A percentile compares a stretch with the other conserved stretches of the same genome.
phyloP scores from a whole-genome alignment of 495 filamentous ascomycete species.

The Darksidea phi region DNA sequence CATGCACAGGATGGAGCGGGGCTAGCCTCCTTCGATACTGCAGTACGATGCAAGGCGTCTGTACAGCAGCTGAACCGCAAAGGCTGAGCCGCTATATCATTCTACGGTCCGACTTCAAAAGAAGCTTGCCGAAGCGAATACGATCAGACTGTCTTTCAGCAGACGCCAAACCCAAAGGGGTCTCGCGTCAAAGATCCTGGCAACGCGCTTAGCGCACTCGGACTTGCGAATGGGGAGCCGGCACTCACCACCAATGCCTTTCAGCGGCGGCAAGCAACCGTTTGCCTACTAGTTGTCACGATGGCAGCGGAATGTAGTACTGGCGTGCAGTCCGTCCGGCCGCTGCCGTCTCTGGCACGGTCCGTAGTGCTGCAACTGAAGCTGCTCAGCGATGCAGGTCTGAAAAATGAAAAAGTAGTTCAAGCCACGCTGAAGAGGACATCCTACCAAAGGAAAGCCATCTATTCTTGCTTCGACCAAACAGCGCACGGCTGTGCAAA shows the following conservation, averaged over 20 bases:
- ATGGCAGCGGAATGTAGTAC: not conserved
- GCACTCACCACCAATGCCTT: constrained; percentile 9
- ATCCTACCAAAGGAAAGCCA: not conserved
- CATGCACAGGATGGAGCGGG: no score
- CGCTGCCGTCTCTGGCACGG: constrained; percentile 11
- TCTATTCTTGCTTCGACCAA: not conserved
- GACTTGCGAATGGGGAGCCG: constrained; percentile 22
- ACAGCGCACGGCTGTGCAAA: no score
- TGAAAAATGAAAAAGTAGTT: not conserved
- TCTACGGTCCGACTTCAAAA: constrained; percentile 13
- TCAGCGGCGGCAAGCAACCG: not conserved
- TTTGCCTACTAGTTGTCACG: not conserved
- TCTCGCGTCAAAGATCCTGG: constrained; percentile 1
- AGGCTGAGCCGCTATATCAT: constrained; percentile 4
- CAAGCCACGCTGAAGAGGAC: not conserved
- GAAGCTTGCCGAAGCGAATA: constrained; percentile 2
- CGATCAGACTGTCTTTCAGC: constrained; percentile 21
- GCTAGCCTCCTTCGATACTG: no score
- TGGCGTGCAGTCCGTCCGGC: constrained; percentile 6
- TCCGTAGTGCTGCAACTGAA: not conserved
- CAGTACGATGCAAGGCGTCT: not conserved
- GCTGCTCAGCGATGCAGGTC: not conserved
- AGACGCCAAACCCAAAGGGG: constrained; percentile 9
- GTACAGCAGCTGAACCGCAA: not conserved
- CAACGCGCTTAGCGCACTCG: constrained; percentile 3